Evolutionary conservation across 106 monocot species (phyloP).

Genomic region (Allium fistulosum): DNA sequence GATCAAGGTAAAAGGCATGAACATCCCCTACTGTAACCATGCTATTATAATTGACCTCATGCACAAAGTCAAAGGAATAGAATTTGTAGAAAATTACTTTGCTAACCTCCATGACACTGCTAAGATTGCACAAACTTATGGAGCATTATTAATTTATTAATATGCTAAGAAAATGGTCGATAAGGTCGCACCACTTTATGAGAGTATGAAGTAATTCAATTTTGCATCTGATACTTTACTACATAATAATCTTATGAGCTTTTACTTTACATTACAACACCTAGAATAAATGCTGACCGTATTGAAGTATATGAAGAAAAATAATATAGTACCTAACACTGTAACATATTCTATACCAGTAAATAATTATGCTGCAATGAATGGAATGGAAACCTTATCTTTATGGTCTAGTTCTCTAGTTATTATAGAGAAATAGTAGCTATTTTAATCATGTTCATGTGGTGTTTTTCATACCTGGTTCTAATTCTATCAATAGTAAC

Average conservation of each 20-base stretch:
- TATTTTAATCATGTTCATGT: no score
- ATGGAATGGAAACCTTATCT: no score
- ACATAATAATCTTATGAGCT: constrained; percentile 44
- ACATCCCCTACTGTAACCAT: constrained; percentile 20
- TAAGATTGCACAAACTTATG: constrained; percentile 32
- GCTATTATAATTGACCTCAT: constrained; percentile 43
- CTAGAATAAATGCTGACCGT: constrained; percentile 26
- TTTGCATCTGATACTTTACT: constrained; percentile 30
- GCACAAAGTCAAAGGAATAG: constrained; percentile 26
- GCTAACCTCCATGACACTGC: constrained; percentile 19
- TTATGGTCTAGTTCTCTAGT: no score
- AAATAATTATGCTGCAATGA: constrained; percentile 33
- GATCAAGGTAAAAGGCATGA: constrained; percentile 30
- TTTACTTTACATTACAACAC: constrained; percentile 36
- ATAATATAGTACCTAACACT: constrained; percentile 27
- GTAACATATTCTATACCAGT: constrained; percentile 50
- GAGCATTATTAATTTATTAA: constrained; percentile 40
- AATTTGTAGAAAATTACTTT: constrained; percentile 36
- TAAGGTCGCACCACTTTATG: constrained; percentile 24
- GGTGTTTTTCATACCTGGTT: no score
- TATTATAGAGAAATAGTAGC: no score
- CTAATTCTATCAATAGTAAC: no score
- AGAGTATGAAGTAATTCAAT: constrained; percentile 46
- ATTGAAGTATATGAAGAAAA: constrained; percentile 43
- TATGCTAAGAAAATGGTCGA: constrained; percentile 26